A percentile compares a stretch with the other conserved stretches of the same genome.
phyloP scores from a whole-genome alignment of 2,329 filamentous ascomycete genomes.

The Colletotrichum limetticola region DNA sequence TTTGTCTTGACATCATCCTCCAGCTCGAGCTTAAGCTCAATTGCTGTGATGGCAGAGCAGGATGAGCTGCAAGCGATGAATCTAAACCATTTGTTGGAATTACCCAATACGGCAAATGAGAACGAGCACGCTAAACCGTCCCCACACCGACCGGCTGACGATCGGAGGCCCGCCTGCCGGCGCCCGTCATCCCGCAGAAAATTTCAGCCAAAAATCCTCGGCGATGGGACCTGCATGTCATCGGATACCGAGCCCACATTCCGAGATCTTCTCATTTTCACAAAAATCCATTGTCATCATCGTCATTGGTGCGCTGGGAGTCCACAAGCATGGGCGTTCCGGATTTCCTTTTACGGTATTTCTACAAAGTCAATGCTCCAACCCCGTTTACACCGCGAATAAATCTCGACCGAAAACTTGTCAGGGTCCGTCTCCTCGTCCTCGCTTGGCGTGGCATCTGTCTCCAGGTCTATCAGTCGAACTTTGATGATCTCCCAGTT shows the following conservation, averaged over 20 bases:
- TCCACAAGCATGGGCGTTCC: not conserved
- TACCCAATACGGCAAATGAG: not conserved
- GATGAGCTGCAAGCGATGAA: not conserved
- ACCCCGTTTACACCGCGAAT: conserved; percentile 17
- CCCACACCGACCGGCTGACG: not conserved
- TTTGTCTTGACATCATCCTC: not conserved
- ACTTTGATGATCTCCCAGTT: conserved; percentile 26
- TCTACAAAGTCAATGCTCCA: conserved; percentile 28
- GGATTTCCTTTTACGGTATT: conserved; percentile 14
- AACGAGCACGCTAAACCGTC: not conserved
- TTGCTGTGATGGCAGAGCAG: too few relatives aligned
- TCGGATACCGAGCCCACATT: not conserved
- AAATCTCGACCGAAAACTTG: conserved; percentile 19
- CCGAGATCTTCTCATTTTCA: not conserved
- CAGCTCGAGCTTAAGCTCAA: too few relatives aligned
- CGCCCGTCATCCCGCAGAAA: not conserved
- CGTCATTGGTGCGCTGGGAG: not conserved
- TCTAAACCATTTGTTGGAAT: not conserved
- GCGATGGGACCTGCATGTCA: not conserved
- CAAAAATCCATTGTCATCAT: not conserved
- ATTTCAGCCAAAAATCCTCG: not conserved
- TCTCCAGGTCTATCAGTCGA: conserved; percentile 10
- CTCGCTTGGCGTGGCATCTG: conserved; percentile 7
- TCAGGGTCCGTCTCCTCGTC: conserved; percentile 13
- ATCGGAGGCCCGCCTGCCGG: not conserved